Base-by-base conservation (phyloP, 805 yeast genomes). In the Scheffersomyces stipitis region DNA sequence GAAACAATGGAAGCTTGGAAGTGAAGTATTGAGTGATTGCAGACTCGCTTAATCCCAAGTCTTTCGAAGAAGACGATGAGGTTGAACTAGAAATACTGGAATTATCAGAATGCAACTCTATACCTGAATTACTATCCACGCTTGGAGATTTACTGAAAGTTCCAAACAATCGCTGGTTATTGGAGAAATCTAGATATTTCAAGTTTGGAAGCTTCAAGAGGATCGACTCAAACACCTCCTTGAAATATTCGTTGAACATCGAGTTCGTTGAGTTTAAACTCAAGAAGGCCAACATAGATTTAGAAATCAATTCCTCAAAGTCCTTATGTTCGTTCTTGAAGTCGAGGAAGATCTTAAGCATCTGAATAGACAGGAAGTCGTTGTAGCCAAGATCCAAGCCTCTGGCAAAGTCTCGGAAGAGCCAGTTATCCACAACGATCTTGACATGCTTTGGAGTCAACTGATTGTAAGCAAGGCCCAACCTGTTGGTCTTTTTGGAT, bases 341-440 rank as follows among this genome's bases (percentile, higher is more conserved):
- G 1, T 70, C 72, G 28, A 67, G 52, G 16, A 75, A 53, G 8
- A 71, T 68, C 20, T 54, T 58, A 34, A 73, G 40, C 40, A 56
- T 57, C 3, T 54, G 52, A 1, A 50, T 27, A 4, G 62, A 50
- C 56, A 71, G 69, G 39, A 84, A 61, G 54, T 86, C 90, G 55
- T 90, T 90, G 52, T 83, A 90, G 3, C 95, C 95, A 15, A 90
- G 51, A 65, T 89, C 96, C 4, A 90, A 59, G 3, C 96, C 96
- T 45, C 79, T 55, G 4, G 81, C 73, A 18, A 64, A 48, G 64
- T 51, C 57, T 60, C 59, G 42, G 48, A 57, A 34, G 37, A 84
- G 57, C 89, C 91, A 87, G 31, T 75, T 60, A 5, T 77, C 70
- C 16, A 86, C 48, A 9, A 67, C 41, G 15, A 75, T 60, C 41